Evolutionary conservation across 2,329 filamentous ascomycete species (phyloP), one percentile per base, ranked within the genome.

Genomic region (Colletotrichum sojae): DNA sequence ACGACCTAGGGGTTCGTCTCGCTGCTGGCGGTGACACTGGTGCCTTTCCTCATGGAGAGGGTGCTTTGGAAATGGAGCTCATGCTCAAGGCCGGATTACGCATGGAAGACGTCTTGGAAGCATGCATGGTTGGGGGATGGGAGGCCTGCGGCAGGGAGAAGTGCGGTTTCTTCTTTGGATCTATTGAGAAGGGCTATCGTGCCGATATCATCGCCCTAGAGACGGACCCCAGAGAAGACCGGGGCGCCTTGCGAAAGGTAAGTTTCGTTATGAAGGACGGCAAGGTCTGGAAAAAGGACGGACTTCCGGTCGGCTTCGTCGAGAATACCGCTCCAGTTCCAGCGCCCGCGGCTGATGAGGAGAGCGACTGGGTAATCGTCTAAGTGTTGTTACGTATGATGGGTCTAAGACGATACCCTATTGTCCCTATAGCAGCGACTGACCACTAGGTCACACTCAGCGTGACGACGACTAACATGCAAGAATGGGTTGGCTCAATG

Each of bases 251-350:
- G 36, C 79, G 85, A 60, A 82, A 79, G 66, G 83, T 88, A 1
- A 78, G 75, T 60, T 88, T 88, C 73, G 86, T 89, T 18, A 88
- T 89, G 86, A 89, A 89, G 73, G 86, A 89, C 72, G 86, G 80
- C 1, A 79, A 73, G 56, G 77, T 88, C 9, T 88, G 84, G 80
- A 87, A 86, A 73, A 63, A 72, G 45, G 74, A 76, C 6, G 77
- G 79, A 3, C 70, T 12, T 48, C 43, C 67, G 12, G 36, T 67
- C 20, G 71, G 53, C 16, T 70, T 51, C n/a, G 39, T 61, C 10
- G 60, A 45, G 57, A 62, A 27, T 53, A 55, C 13, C 40, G 56
- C 27, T 4, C 46, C 13, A 18, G 46, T 3, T 53, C 54, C 22
- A 40, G 20, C 48, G n/a, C 60, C 43, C 3, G 27, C 55, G 16